phyloP scores from a whole-genome alignment of 164 flowering plant species.

The Litsea cubeba region DNA sequence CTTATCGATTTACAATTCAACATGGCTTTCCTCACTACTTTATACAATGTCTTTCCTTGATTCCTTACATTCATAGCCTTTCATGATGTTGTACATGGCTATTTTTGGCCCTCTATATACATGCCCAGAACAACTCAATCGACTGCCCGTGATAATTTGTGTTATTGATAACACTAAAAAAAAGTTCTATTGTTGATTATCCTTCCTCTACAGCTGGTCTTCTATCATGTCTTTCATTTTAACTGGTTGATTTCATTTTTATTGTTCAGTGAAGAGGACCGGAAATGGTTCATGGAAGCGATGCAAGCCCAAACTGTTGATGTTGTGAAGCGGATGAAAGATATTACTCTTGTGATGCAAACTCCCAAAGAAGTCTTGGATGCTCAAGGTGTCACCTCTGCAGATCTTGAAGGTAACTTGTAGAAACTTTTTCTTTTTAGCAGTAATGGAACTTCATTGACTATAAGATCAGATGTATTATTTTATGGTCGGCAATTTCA shows the following conservation, averaged over 20 bases:
- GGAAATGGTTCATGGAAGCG: slow-evolving; percentile 94
- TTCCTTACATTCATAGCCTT: too few species aligned
- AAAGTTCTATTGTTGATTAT: not conserved
- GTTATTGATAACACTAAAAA: not conserved
- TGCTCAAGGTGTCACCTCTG: slow-evolving; percentile 76
- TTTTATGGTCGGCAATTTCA: too few species aligned
- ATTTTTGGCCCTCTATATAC: too few species aligned
- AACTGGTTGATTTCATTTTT: too few species aligned
- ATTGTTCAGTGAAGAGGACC: slow-evolving; percentile 70
- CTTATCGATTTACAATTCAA: too few species aligned
- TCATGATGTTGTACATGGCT: too few species aligned
- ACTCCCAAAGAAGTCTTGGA: slow-evolving; percentile 82
- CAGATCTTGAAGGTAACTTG: slow-evolving; percentile 71
- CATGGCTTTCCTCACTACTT: too few species aligned
- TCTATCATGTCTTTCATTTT: not conserved
- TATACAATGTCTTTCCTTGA: too few species aligned
- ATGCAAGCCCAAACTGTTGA: slow-evolving; percentile 74
- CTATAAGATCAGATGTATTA: too few species aligned
- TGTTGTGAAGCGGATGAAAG: slow-evolving; percentile 86
- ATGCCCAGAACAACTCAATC: too few species aligned
- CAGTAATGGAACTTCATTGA: not conserved
- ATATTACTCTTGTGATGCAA: slow-evolving; percentile 88
- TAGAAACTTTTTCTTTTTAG: too few species aligned
- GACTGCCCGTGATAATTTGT: too few species aligned
- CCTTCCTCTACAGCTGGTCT: not conserved